These are phyloP conservation scores for Rubia occidens DNA, from an alignment of 305 asterid species.

Conservation along the genomic window DNA sequence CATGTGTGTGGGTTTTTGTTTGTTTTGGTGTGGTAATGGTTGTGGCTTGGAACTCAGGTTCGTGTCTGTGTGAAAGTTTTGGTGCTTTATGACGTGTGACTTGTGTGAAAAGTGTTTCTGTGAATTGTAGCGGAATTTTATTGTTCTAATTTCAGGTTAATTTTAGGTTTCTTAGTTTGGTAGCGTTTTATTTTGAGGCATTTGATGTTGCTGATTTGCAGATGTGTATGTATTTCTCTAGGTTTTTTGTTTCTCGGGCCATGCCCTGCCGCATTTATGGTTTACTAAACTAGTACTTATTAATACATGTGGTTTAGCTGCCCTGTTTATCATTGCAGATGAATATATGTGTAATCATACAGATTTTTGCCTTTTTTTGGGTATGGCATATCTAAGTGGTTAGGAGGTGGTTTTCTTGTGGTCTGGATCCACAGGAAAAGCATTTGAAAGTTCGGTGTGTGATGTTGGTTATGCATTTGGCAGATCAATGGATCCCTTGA, in stretches of 20 bases:
- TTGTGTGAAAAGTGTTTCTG: not conserved
- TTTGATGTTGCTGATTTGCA: not conserved
- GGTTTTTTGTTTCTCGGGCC: not conserved
- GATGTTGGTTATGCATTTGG: conserved; percentile 4
- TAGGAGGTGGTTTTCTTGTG: too few relatives aligned
- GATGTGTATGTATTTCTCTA: not conserved
- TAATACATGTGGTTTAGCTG: not conserved
- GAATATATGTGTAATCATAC: not conserved
- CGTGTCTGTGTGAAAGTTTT: not conserved
- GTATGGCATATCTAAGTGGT: not conserved
- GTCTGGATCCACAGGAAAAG: not conserved
- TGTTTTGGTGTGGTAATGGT: not conserved
- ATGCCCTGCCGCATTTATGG: not conserved
- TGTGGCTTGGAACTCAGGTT: not conserved
- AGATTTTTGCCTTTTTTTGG: not conserved
- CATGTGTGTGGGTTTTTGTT: not conserved
- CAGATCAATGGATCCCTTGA: not conserved
- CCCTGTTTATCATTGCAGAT: not conserved
- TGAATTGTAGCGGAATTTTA: not conserved
- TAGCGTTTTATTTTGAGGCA: not conserved
- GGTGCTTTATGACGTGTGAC: not conserved
- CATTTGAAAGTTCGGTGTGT: conserved; percentile 1
- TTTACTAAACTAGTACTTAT: not conserved
- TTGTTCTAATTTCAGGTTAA: not conserved
- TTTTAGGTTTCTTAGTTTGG: not conserved